Percentiles rank a stretch among this genome's conserved stretches.
Conservation (phyloP, 2,329 filamentous ascomycete genomes). For the Fusarium sp. region DNA sequence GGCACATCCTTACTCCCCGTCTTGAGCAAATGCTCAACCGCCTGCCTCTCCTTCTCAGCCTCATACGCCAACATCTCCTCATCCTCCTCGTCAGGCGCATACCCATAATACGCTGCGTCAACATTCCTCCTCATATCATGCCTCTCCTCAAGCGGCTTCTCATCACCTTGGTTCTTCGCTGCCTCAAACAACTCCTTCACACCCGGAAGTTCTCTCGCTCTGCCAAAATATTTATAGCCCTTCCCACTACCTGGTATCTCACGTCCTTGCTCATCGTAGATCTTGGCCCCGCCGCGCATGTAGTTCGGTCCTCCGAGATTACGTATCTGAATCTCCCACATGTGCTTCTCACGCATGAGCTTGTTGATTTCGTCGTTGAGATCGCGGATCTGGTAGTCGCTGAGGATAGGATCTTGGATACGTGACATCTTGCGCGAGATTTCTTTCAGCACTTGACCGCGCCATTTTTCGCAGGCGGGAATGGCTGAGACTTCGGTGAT, state of each 20-base stretch:
- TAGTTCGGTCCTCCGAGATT: slow-evolving; percentile 98
- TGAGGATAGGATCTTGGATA: slow-evolving; percentile 91
- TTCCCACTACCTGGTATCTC: slow-evolving; percentile 82
- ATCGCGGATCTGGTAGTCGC: slow-evolving; percentile 96
- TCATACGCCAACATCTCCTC: slow-evolving; percentile 84
- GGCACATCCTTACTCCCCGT: slow-evolving; percentile 66
- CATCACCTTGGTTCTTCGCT: slow-evolving; percentile 66
- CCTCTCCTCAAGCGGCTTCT: slow-evolving; percentile 73
- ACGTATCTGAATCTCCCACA: slow-evolving; percentile 97
- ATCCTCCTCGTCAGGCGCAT: slow-evolving; percentile 92
- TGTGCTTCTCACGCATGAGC: slow-evolving; percentile 97
- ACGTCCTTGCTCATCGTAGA: slow-evolving; percentile 78
- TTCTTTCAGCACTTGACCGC: slow-evolving; percentile 95
- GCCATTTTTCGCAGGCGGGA: slow-evolving; percentile 94
- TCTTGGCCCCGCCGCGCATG: slow-evolving; percentile 77
- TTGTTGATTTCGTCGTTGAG: slow-evolving; percentile 99
- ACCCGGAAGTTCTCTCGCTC: slow-evolving; percentile 88
- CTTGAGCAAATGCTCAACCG: slow-evolving; percentile 72
- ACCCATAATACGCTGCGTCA: slow-evolving; percentile 95
- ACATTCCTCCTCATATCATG: slow-evolving; percentile 79
- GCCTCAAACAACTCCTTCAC: slow-evolving; percentile 97
- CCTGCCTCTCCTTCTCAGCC: slow-evolving; percentile 82
- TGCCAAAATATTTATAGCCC: slow-evolving; percentile 93
- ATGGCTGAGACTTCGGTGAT: slow-evolving; percentile 89
- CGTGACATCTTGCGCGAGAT: slow-evolving; percentile 96